phyloP scores from a whole-genome alignment of 176 grass and related monocot species.

The Aegilops tauschii region DNA sequence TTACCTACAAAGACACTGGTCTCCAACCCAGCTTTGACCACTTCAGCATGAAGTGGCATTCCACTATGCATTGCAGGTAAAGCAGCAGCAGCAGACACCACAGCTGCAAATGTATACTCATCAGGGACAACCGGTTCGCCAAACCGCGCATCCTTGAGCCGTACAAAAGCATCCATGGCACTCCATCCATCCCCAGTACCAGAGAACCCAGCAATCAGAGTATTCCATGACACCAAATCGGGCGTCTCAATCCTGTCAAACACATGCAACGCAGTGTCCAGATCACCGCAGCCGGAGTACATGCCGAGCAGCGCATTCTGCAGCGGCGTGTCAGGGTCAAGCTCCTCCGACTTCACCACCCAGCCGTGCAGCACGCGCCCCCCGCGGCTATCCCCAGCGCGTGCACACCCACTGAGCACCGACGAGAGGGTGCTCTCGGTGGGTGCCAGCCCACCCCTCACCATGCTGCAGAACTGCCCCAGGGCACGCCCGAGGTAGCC shows the following conservation, averaged over 20 bases:
- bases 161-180: slow-evolving; percentile 53
- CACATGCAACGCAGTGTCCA: slow-evolving; percentile 40
- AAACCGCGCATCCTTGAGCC: slow-evolving; percentile 34
- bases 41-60: slow-evolving; percentile 63
- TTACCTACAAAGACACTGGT: slow-evolving; percentile 64
- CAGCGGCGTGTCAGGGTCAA: slow-evolving; percentile 57
- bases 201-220: slow-evolving; percentile 75
- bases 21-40: slow-evolving; percentile 59
- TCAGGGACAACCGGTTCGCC: slow-evolving; percentile 41
- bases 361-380: slow-evolving; percentile 70
- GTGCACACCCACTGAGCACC: slow-evolving; percentile 54
- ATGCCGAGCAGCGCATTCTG: slow-evolving; percentile 78
- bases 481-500: slow-evolving; percentile 40
- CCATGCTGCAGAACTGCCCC: slow-evolving; percentile 48
- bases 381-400: slow-evolving; percentile 9
- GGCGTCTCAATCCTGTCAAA: slow-evolving; percentile 61
- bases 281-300: slow-evolving; percentile 66
- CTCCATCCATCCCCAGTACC: slow-evolving; percentile 41
- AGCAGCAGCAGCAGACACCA: slow-evolving; percentile 57
- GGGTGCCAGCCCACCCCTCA: slow-evolving; percentile 33
- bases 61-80: slow-evolving; percentile 61
- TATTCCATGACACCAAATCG: slow-evolving; percentile 85
- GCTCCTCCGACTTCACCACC: slow-evolving; percentile 57
- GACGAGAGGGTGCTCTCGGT: slow-evolving; percentile 53
- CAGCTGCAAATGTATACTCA: slow-evolving; percentile 74